Evolutionary conservation across 495 filamentous ascomycete genomes (phyloP).

Genomic region (Penicillium alfredii): DNA sequence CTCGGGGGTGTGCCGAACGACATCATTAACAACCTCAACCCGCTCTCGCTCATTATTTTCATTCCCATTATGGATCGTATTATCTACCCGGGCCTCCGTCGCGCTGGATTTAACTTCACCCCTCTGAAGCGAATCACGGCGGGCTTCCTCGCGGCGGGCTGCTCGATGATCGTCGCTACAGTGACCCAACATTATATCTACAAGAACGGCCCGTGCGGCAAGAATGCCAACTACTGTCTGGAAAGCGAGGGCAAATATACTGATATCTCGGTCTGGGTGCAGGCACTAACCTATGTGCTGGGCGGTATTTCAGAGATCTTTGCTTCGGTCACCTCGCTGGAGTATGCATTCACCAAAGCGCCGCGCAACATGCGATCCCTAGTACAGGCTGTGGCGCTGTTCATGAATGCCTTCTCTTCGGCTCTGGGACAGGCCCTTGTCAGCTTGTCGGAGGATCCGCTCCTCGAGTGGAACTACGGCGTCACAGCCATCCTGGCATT

Average conservation of each 20-base stretch:
- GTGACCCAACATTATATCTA: conserved; percentile 70
- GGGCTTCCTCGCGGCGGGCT: conserved; percentile 56
- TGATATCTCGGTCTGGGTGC: conserved; percentile 57
- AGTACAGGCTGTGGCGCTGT: conserved; percentile 60
- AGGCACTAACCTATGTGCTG: conserved; percentile 58
- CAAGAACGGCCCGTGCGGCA: conserved; percentile 51
- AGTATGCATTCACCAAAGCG: conserved; percentile 76
- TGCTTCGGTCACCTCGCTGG: conserved; percentile 56
- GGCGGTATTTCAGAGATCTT: conserved; percentile 69
- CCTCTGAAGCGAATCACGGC: conserved; percentile 68
- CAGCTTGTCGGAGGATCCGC: conserved; percentile 57
- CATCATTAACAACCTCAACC: conserved; percentile 71
- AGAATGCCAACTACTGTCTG: conserved; percentile 45
- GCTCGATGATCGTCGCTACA: conserved; percentile 58
- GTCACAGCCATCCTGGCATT: conserved; percentile 58
- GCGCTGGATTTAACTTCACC: conserved; percentile 56
- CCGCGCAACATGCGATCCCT: conserved; percentile 71
- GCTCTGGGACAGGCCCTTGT: conserved; percentile 67
- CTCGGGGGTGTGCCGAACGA: conserved; percentile 72
- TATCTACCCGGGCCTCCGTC: conserved; percentile 63
- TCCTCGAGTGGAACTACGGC: conserved; percentile 60
- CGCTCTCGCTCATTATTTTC: conserved; percentile 69
- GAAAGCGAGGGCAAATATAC: conserved; percentile 47
- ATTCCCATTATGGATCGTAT: conserved; percentile 68
- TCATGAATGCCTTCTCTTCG: conserved; percentile 62